Evolutionary conservation across 495 filamentous ascomycete genomes (phyloP), one percentile per base, ranked within the genome.

Genomic region (Trichoderma virens): DNA sequence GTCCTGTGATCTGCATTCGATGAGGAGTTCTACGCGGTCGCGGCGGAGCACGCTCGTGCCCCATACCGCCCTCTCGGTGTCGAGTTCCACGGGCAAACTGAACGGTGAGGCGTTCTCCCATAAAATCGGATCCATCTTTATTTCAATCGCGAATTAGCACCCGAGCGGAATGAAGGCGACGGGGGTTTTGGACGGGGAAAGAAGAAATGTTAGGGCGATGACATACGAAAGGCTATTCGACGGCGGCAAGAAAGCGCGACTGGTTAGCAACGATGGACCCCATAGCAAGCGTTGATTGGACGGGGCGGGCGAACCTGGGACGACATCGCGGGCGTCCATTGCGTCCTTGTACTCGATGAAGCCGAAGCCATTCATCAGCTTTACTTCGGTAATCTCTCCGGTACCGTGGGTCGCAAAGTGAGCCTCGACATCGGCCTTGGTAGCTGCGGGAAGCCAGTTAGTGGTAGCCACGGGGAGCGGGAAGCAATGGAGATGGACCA

Each of bases 281-380:
- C 1, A 18, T 27, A 2, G 38, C 38, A 27, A n/a, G 38, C 7
- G 51, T 39, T 62, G 67, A 47, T 68, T 68, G 65, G 51, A 62
- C 61, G 62, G 61, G 65, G 62, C 32, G 60, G 28, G 73, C 86
- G 78, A 83, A 98, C 94, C 92, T 73, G 94, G 94, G 66, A 98
- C 94, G 51, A 98, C 91, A 78, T 98, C 94, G 68, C 92, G 88
- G 65, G 94, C 95, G 82, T 98, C 94, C 84, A 96, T 88, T 43
- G 91, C 85, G 82, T 97, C 94, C 74, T 97, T 93, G 76, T 98
- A 98, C 75, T 98, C 95, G 73, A 98, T 95, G 78, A 98, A 98
- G 75, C 94, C 94, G 73, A 98, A 98, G 67, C 94, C 94, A 74
- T 95, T 97, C 95, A 98, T 98, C 67, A 98, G 87, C 82, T 98